phyloP scores from a whole-genome alignment of 2,329 filamentous ascomycete genomes.

The Nothomitra cinnamomea region DNA sequence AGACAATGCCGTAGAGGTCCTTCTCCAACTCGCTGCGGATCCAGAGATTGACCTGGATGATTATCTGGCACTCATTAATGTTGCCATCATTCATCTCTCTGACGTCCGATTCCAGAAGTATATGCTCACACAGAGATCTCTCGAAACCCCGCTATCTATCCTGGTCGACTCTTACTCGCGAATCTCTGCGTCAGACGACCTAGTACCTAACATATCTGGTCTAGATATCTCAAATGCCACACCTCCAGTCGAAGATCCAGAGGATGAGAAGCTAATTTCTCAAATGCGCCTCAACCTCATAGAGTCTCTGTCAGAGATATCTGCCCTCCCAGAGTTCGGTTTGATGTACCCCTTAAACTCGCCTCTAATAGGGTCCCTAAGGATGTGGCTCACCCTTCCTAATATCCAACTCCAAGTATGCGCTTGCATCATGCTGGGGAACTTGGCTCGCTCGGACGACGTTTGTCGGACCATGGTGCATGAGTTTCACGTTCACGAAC shows the following conservation, averaged over 20 bases:
- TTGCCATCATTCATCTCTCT: conserved; percentile 20
- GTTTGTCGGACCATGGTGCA: conserved; percentile 25
- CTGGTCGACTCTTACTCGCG: conserved; percentile 12
- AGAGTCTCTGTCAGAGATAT: conserved; percentile 25
- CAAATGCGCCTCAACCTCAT: conserved; percentile 23
- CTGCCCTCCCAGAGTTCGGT: conserved; percentile 21
- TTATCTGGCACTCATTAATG: conserved; percentile 19
- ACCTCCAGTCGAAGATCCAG: conserved; percentile 14
- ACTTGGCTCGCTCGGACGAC: conserved; percentile 27
- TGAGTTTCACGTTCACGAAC: conserved; percentile 22
- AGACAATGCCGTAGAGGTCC: conserved; percentile 18
- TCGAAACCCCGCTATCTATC: conserved; percentile 19
- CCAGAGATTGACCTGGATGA: conserved; percentile 16
- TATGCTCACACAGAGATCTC: conserved; percentile 19
- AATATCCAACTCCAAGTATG: conserved; percentile 29
- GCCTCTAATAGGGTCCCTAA: conserved; percentile 20
- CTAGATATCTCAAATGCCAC: conserved; percentile 10
- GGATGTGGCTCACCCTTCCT: conserved; percentile 22
- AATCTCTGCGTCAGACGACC: background rate
- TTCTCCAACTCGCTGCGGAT: conserved; percentile 11
- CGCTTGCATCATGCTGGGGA: conserved; percentile 30
- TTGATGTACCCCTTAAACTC: conserved; percentile 23
- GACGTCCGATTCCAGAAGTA: conserved; percentile 22
- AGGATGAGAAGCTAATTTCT: conserved; percentile 21
- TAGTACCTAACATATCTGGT: conserved; percentile 6